Evolutionary conservation across 805 yeast species (phyloP).

Genomic region (Ogataea henricii): DNA sequence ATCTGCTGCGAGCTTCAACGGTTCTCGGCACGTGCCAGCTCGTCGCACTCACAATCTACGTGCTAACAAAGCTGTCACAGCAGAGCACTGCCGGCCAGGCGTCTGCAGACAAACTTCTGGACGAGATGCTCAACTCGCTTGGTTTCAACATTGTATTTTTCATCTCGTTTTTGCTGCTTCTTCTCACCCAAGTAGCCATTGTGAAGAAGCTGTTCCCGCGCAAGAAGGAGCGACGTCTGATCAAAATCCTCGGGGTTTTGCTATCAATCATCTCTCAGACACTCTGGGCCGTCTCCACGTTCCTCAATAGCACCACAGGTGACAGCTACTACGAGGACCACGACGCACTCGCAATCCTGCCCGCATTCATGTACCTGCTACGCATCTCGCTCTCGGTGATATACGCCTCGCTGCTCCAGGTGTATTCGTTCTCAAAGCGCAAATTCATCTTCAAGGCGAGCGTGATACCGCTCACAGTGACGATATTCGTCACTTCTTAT

Average conservation of each 20-base stretch:
- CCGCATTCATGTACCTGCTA: conserved; percentile 73
- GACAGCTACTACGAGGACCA: conserved; percentile 35
- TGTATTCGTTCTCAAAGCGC: conserved; percentile 54
- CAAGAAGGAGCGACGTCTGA: conserved; percentile 64
- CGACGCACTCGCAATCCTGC: conserved; percentile 57
- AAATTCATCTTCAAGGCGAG: conserved; percentile 50
- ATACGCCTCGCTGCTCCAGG: conserved; percentile 64
- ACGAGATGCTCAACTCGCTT: conserved; percentile 43
- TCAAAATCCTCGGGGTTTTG: conserved; percentile 58
- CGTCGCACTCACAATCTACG: conserved; percentile 47
- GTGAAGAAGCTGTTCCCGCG: conserved; percentile 68
- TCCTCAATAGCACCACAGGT: conserved; percentile 32
- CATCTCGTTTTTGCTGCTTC: conserved; percentile 56
- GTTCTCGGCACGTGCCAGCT: conserved; percentile 57
- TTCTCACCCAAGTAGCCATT: conserved; percentile 71
- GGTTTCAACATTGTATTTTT: conserved; percentile 59
- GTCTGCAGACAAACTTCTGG: conserved; percentile 46
- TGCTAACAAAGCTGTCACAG: conserved; percentile 45
- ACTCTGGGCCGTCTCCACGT: conserved; percentile 70
- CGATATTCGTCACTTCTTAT: conserved; percentile 57
- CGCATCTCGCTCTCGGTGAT: conserved; percentile 71
- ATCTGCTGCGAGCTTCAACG: conserved; percentile 51
- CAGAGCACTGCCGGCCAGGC: conserved; percentile 50
- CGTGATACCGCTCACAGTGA: conserved; percentile 55
- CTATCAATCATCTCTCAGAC: conserved; percentile 59